These are phyloP conservation scores for Camellia oleifera DNA, from an alignment of 179 eudicot species.

Conservation along the genomic window DNA sequence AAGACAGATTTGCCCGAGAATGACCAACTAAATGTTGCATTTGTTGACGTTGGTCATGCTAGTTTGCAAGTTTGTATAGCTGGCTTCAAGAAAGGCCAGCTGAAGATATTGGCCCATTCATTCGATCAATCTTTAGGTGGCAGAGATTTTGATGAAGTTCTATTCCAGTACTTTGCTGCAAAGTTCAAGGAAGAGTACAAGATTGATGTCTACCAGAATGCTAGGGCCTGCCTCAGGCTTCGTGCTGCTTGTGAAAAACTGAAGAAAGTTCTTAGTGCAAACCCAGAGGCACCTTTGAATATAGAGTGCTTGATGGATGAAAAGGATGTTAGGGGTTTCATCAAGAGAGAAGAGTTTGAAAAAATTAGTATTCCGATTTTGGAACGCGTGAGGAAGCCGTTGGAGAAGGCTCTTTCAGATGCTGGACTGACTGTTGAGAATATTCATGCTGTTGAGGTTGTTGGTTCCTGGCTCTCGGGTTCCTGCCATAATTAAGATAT, in stretches of 20 bases:
- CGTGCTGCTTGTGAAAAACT: slow-evolving; percentile 82
- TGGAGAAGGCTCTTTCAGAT: slow-evolving; percentile 85
- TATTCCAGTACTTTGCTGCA: slow-evolving; percentile 78
- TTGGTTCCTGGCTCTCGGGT: slow-evolving; percentile 91
- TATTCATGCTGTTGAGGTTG: slow-evolving; percentile 77
- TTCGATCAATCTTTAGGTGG: slow-evolving; percentile 81
- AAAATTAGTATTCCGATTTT: slow-evolving; percentile 66
- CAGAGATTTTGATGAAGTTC: slow-evolving; percentile 80
- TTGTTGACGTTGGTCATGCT: slow-evolving; percentile 84
- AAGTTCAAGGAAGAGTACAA: slow-evolving; percentile 79
- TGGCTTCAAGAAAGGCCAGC: slow-evolving; percentile 78
- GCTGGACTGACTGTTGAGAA: slow-evolving; percentile 62
- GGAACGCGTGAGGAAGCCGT: slow-evolving; percentile 81
- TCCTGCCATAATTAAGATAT: slow-evolving; percentile 63
- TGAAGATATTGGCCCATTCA: slow-evolving; percentile 75
- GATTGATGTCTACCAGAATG: slow-evolving; percentile 78
- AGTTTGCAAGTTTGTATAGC: slow-evolving; percentile 86
- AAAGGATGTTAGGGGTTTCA: slow-evolving; percentile 72
- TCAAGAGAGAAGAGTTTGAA: slow-evolving; percentile 85
- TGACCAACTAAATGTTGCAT: slow-evolving; percentile 73
- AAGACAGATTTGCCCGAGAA: slow-evolving; percentile 85
- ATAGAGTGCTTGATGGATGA: slow-evolving; percentile 91
- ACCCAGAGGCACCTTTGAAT: slow-evolving; percentile 88
- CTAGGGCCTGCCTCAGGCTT: slow-evolving; percentile 82
- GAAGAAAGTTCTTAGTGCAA: slow-evolving; percentile 88